Percentiles rank a stretch among this genome's conserved stretches.
These are phyloP conservation scores for Termitomyces sp. DNA, from an alignment of 768 basidiomycete genomes.

Conservation along the genomic window DNA sequence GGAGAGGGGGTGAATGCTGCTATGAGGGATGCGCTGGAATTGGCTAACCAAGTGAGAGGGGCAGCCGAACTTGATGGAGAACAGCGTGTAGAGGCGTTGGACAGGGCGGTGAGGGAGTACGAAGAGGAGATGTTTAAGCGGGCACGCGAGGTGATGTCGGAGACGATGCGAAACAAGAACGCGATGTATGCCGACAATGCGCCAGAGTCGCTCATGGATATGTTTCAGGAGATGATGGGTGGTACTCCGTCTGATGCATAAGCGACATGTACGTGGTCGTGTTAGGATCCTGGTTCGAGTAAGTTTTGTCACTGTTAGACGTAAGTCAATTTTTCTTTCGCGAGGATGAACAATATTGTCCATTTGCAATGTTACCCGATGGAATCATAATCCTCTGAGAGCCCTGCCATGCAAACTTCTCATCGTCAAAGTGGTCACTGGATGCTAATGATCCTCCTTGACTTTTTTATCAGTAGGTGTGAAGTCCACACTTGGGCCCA, in stretches of 20 bases:
- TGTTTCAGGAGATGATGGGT: neutral
- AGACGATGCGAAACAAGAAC: slow-evolving; percentile 6
- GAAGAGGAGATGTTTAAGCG: slow-evolving; percentile 13
- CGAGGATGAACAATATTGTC: neutral
- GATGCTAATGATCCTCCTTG: too few species aligned
- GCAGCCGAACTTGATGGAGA: neutral
- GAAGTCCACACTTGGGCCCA: too few species aligned
- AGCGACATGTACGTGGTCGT: neutral
- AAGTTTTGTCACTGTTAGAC: neutral
- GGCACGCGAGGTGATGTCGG: slow-evolving; percentile 4
- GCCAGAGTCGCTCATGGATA: slow-evolving; percentile 1
- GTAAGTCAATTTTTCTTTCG: neutral
- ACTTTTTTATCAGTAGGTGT: too few species aligned
- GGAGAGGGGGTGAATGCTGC: slow-evolving; percentile 22
- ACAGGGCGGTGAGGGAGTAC: slow-evolving; percentile 6
- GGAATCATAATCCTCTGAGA: neutral
- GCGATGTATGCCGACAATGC: slow-evolving; percentile 4
- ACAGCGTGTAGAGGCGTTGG: slow-evolving; percentile 3
- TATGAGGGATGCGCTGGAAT: slow-evolving; percentile 19
- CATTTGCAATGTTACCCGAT: neutral
- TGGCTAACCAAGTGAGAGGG: slow-evolving; percentile 7
- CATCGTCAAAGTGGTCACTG: too few species aligned
- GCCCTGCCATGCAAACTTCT: neutral
- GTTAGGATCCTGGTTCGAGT: neutral
- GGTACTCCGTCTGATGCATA: neutral